phyloP scores from a whole-genome alignment of 768 basidiomycete species.

The Fomitopsis serialis region DNA sequence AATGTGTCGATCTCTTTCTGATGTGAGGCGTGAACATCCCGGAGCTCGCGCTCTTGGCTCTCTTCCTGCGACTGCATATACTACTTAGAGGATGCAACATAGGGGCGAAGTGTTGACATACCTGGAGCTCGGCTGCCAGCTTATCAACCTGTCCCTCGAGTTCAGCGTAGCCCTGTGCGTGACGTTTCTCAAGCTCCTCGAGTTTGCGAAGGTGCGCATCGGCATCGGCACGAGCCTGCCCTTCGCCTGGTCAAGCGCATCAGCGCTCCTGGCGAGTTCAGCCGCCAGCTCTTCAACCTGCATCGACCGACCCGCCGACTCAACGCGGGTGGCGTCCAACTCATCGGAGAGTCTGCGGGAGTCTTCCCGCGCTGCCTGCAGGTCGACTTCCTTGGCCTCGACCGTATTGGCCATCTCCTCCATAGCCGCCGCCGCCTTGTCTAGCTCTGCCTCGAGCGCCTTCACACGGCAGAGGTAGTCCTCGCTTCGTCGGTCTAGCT shows the following conservation, averaged over 20 bases:
- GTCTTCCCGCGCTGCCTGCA: neutral
- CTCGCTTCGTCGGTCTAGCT: neutral
- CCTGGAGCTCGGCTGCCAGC: neutral
- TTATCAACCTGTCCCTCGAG: neutral
- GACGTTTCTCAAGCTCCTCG: neutral
- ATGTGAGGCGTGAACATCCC: neutral
- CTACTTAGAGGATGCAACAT: neutral
- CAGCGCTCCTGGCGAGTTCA: neutral
- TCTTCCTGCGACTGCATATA: neutral
- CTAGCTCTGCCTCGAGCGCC: neutral
- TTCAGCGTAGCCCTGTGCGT: neutral
- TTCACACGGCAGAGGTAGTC: neutral
- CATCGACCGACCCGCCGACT: neutral
- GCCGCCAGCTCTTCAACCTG: neutral
- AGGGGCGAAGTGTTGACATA: neutral
- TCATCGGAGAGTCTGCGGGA: neutral
- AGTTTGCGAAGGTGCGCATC: conserved; percentile 1
- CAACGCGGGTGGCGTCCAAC: neutral
- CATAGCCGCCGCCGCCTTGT: neutral
- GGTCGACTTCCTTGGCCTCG: neutral
- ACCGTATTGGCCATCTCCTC: neutral
- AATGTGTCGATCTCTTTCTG: neutral
- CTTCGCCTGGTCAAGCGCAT: neutral
- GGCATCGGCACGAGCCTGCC: neutral
- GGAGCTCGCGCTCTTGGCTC: neutral